A percentile compares a stretch with the other conserved stretches of the same genome.
These are phyloP conservation scores for Suillus fuscotomentosus DNA, from an alignment of 768 basidiomycete genomes.

Conservation along the genomic window DNA sequence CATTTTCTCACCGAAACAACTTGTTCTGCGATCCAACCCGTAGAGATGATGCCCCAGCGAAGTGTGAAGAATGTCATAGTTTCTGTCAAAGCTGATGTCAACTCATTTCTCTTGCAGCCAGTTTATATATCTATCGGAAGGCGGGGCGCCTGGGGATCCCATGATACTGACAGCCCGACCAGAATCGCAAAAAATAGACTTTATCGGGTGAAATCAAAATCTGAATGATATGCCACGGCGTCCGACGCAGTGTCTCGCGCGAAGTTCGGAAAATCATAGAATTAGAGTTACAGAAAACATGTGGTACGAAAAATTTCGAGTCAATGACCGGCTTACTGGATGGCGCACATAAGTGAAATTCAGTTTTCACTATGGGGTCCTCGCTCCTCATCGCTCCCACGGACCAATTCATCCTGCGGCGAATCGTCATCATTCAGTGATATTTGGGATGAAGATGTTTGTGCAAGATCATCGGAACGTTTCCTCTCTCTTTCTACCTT, in stretches of 20 bases:
- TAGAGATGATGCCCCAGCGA: constrained; percentile 54
- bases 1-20: constrained; percentile 40
- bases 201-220: background rate
- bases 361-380: background rate
- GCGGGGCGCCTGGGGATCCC: background rate
- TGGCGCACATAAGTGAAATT: background rate
- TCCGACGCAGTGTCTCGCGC: background rate
- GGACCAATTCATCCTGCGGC: background rate
- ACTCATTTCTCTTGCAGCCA: background rate
- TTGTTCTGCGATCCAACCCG: constrained; percentile 43
- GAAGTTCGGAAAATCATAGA: background rate
- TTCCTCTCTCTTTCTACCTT: constrained; percentile 43
- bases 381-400: background rate
- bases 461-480: constrained; percentile 19
- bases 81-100: background rate
- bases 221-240: background rate
- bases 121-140: background rate
- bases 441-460: background rate
- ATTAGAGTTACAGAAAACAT: background rate
- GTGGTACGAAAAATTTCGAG: background rate
- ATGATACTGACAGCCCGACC: background rate
- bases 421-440: background rate
- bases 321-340: background rate
- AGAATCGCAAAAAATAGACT: background rate
- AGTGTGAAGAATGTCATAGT: constrained; percentile 27